phyloP scores from a whole-genome alignment of 148 eudicot genomes.

The Oxyria digyna region DNA sequence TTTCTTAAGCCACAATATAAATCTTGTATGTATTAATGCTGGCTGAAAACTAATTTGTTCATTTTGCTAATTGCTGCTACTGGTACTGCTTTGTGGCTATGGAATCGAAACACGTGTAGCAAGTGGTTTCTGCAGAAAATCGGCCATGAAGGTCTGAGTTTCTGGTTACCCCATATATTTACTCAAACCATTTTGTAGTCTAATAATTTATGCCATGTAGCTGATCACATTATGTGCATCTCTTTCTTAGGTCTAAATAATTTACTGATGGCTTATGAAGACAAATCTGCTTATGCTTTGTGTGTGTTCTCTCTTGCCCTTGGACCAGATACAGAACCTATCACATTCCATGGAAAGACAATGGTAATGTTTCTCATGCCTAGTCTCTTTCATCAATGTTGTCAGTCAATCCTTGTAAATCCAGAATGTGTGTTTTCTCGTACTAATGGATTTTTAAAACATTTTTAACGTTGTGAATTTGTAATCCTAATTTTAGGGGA shows the following conservation, averaged over 20 bases:
- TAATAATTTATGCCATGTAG: background rate
- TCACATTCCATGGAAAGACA: slow-evolving; percentile 80
- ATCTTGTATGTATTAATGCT: background rate
- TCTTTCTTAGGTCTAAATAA: slow-evolving; percentile 62
- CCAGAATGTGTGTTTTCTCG: too few species aligned
- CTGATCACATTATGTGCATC: background rate
- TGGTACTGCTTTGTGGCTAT: background rate
- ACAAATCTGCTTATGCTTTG: slow-evolving; percentile 87
- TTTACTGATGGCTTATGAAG: slow-evolving; percentile 74
- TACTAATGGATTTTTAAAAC: too few species aligned
- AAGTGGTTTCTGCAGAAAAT: slow-evolving; percentile 93
- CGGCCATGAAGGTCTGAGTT: slow-evolving; percentile 69
- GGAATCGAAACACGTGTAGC: slow-evolving; percentile 32
- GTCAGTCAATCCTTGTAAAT: background rate
- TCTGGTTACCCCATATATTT: background rate
- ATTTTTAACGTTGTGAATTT: background rate
- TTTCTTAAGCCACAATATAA: background rate
- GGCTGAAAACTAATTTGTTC: background rate
- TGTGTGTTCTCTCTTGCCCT: slow-evolving; percentile 84
- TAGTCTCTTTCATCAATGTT: background rate
- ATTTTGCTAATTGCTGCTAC: slow-evolving; percentile 8
- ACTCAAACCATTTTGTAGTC: background rate
- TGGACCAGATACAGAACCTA: slow-evolving; percentile 69
- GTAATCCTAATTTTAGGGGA: slow-evolving; percentile 37
- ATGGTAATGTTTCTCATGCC: slow-evolving; percentile 31